phyloP scores from a whole-genome alignment of 345 rosid species.

The Erodium maritimum region DNA sequence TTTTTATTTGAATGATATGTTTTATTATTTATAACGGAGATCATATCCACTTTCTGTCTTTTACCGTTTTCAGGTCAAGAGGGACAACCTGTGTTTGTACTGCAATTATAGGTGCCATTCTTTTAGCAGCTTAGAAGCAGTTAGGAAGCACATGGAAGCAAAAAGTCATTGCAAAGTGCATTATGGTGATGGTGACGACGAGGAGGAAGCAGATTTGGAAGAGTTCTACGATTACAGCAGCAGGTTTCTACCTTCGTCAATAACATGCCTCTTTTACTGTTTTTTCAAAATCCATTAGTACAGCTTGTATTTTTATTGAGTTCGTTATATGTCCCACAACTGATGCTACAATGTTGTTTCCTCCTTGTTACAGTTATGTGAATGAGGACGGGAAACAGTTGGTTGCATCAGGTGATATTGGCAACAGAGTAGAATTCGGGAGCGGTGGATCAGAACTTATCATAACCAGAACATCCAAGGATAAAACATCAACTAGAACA shows the following conservation, averaged over 20 bases:
- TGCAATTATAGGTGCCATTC: slow-evolving; percentile 73
- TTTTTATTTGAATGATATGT: no score
- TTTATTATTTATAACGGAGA: background rate
- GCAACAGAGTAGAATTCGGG: slow-evolving; percentile 45
- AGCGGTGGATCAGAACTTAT: slow-evolving; percentile 76
- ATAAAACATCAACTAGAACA: slow-evolving; percentile 36
- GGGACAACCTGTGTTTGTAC: slow-evolving; percentile 79
- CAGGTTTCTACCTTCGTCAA: slow-evolving; percentile 34
- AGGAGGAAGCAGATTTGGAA: slow-evolving; percentile 87
- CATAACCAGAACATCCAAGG: slow-evolving; percentile 46
- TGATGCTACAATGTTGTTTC: background rate
- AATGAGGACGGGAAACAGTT: slow-evolving; percentile 69
- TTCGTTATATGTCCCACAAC: no score
- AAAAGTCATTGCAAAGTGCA: slow-evolving; percentile 91
- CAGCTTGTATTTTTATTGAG: no score
- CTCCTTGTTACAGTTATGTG: slow-evolving; percentile 46
- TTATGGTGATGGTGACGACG: slow-evolving; percentile 79
- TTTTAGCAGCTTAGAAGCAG: slow-evolving; percentile 83
- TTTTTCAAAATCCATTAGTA: no score
- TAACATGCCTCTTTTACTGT: background rate
- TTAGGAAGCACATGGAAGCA: slow-evolving; percentile 91
- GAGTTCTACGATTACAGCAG: slow-evolving; percentile 91
- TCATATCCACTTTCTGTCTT: background rate
- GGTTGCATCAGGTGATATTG: slow-evolving; percentile 45
- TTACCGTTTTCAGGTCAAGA: slow-evolving; percentile 42